These are phyloP conservation scores for Kodamaea fungicola DNA, from an alignment of 1,139 yeast genomes.

Conservation along the genomic window DNA sequence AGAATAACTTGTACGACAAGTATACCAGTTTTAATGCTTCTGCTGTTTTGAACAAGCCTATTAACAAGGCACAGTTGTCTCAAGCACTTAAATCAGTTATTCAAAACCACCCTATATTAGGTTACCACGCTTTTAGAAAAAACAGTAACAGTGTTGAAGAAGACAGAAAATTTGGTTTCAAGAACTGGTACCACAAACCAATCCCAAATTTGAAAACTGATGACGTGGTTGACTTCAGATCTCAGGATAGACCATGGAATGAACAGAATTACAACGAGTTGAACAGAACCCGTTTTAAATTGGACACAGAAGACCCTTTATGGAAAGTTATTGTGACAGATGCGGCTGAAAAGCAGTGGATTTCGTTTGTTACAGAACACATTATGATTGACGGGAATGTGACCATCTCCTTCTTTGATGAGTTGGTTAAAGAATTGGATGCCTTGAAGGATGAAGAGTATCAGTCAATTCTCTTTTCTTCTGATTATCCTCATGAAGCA, in stretches of 20 bases:
- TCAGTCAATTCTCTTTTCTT: no score
- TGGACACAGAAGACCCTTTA: slow-evolving; percentile 20
- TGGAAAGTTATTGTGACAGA: slow-evolving; percentile 27
- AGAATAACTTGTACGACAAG: slow-evolving; percentile 19
- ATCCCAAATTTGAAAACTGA: slow-evolving; percentile 20
- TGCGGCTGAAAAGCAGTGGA: slow-evolving; percentile 12
- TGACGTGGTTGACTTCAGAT: slow-evolving; percentile 20
- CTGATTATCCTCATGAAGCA: no score
- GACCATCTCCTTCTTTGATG: slow-evolving; percentile 30
- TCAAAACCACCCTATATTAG: slow-evolving; percentile 20
- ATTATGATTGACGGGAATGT: slow-evolving; percentile 34
- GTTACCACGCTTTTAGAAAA: slow-evolving; percentile 17
- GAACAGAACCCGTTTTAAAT: slow-evolving; percentile 15
- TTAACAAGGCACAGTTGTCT: slow-evolving; percentile 20
- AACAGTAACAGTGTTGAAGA: slow-evolving; percentile 6
- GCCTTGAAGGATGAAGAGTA: no score
- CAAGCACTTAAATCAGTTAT: slow-evolving; percentile 22
- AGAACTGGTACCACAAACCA: slow-evolving; percentile 17
- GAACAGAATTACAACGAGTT: slow-evolving; percentile 7
- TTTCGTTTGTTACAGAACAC: slow-evolving; percentile 34
- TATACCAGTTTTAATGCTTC: slow-evolving; percentile 32
- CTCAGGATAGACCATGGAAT: slow-evolving; percentile 3
- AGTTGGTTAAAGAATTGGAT: slow-evolving; percentile 19
- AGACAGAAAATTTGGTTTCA: slow-evolving; percentile 9
- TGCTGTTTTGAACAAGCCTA: slow-evolving; percentile 19